These are phyloP conservation scores for Clonostachys sp. DNA, from an alignment of 2,329 filamentous ascomycete genomes.

Conservation along the genomic window DNA sequence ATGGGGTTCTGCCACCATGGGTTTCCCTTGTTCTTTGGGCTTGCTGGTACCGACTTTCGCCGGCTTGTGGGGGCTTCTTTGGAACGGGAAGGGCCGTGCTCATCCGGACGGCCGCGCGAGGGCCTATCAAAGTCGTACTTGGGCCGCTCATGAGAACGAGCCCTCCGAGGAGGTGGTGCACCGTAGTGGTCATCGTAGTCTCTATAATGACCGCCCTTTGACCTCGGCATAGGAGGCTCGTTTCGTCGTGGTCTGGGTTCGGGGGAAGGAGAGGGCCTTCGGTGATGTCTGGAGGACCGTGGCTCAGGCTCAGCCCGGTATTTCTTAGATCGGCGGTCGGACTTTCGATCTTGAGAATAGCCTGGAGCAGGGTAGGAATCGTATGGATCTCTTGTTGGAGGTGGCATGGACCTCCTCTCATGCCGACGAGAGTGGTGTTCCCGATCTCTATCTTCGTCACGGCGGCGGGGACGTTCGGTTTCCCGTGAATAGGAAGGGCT, in stretches of 20 bases:
- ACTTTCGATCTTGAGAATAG: background rate
- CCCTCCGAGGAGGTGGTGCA: slow-evolving; percentile 3
- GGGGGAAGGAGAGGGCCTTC: background rate
- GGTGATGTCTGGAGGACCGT: background rate
- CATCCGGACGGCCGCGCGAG: no score
- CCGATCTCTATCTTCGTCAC: background rate
- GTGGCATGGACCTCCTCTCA: slow-evolving; percentile 1
- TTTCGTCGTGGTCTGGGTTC: background rate
- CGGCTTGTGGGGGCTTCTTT: background rate
- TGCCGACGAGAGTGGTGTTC: background rate
- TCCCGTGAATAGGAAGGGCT: background rate
- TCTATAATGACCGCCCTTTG: background rate
- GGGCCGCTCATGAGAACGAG: no score
- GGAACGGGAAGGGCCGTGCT: background rate
- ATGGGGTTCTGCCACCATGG: slow-evolving; percentile 30
- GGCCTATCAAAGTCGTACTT: no score
- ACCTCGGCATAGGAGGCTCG: background rate
- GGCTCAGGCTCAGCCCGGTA: background rate
- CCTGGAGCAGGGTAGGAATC: background rate
- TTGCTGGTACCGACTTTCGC: slow-evolving; percentile 24
- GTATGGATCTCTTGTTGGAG: background rate
- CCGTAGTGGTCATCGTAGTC: slow-evolving; percentile 1
- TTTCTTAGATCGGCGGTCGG: background rate
- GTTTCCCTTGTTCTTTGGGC: slow-evolving; percentile 9
- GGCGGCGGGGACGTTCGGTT: background rate